Conservation (phyloP, 352 stramenopile genomes). For the Phytophthora pini region DNA sequence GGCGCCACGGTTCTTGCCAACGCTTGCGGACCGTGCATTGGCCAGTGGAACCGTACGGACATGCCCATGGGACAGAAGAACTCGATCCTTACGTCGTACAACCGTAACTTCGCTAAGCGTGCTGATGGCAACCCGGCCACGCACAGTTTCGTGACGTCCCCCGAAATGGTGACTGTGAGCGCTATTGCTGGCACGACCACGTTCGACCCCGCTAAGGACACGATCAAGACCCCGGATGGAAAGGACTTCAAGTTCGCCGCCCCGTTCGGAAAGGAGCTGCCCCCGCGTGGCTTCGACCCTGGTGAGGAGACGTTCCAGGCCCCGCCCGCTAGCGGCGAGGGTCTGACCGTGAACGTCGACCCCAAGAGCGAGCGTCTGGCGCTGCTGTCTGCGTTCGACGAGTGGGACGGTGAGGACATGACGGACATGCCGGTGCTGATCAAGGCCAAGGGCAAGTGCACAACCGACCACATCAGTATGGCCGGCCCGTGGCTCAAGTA, state of each 20-base stretch:
- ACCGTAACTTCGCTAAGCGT: constrained; percentile 96
- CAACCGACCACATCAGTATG: constrained; percentile 95
- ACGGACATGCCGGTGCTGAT: constrained; percentile 91
- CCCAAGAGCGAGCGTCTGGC: constrained; percentile 87
- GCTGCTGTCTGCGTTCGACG: constrained; percentile 88
- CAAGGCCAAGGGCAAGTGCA: constrained; percentile 96
- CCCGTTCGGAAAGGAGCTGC: constrained; percentile 92
- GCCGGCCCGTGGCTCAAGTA: constrained; percentile 95
- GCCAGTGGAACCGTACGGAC: constrained; percentile 94
- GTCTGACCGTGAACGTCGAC: constrained; percentile 85
- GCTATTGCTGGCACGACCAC: constrained; percentile 89
- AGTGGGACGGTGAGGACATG: constrained; percentile 91
- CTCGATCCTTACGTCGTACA: constrained; percentile 96
- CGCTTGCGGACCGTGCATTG: constrained; percentile 94
- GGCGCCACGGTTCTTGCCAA: constrained; percentile 92
- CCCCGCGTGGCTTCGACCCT: constrained; percentile 89
- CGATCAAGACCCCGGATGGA: constrained; percentile 85
- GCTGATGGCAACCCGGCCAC: constrained; percentile 94
- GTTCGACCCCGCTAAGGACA: constrained; percentile 93
- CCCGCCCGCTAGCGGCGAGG: constrained; percentile 62
- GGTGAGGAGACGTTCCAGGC: constrained; percentile 95
- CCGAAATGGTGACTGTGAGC: constrained; percentile 92
- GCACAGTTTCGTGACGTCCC: constrained; percentile 94
- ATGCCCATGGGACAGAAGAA: constrained; percentile 90
- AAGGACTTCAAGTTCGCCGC: constrained; percentile 92